phyloP scores from a whole-genome alignment of 352 stramenopile genomes.

The Phytophthora pistaciae region DNA sequence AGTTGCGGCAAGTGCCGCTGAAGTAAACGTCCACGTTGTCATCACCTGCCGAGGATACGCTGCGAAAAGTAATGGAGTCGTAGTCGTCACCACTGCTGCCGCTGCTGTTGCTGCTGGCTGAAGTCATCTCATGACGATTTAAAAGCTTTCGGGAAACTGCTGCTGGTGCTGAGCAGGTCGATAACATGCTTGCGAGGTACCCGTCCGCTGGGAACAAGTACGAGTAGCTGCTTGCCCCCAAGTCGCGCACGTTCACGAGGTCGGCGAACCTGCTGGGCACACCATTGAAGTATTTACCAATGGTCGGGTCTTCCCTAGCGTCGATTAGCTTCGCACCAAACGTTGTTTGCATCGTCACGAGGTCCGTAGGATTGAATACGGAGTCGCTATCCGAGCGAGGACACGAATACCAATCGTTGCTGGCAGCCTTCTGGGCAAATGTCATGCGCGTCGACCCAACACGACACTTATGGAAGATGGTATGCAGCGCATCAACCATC shows the following conservation, averaged over 20 bases:
- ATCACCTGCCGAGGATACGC: too few relatives aligned
- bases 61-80: too few relatives aligned
- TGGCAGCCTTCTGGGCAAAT: slow-evolving; percentile 47
- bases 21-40: too few relatives aligned
- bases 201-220: slow-evolving; percentile 33
- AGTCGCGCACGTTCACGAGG: slow-evolving; percentile 42
- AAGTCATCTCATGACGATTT: too few relatives aligned
- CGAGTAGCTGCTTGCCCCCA: slow-evolving; percentile 55
- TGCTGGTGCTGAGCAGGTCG: slow-evolving; percentile 18
- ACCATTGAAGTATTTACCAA: slow-evolving; percentile 36
- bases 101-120: too few relatives aligned
- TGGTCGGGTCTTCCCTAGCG: slow-evolving; percentile 35
- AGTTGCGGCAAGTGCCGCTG: too few relatives aligned
- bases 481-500: slow-evolving; percentile 64
- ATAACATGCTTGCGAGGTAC: slow-evolving; percentile 41
- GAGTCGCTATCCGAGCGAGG: slow-evolving; percentile 20
- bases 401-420: background rate
- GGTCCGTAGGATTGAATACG: slow-evolving; percentile 46
- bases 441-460: slow-evolving; percentile 45
- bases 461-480: slow-evolving; percentile 69
- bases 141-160: background rate
- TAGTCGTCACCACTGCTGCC: too few relatives aligned
- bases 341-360: slow-evolving; percentile 42
- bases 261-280: slow-evolving; percentile 41
- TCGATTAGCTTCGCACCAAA: slow-evolving; percentile 24